A percentile compares a stretch with the other conserved stretches of the same genome.
These are phyloP conservation scores for Tolypocladium capitatum DNA, from an alignment of 2,329 filamentous ascomycete genomes.

Conservation along the genomic window DNA sequence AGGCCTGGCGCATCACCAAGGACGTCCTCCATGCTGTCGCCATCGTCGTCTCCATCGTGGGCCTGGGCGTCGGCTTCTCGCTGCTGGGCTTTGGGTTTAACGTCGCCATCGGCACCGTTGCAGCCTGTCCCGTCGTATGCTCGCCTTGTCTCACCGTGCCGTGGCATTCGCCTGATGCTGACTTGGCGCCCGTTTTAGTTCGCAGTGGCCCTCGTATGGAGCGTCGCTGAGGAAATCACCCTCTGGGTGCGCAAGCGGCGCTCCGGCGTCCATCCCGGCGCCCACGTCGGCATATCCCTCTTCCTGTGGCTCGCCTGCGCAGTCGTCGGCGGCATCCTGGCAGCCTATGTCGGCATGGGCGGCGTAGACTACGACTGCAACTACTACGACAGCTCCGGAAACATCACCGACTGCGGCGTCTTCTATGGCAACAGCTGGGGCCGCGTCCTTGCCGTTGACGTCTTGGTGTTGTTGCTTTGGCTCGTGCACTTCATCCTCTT, in stretches of 20 bases:
- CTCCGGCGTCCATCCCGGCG: conserved; percentile 27
- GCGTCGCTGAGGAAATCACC: conserved; percentile 23
- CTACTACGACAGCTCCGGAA: background rate
- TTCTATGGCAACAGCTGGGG: background rate
- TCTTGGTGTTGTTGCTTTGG: background rate
- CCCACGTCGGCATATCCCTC: conserved; percentile 28
- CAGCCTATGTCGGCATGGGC: too few relatives aligned
- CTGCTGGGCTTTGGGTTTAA: conserved; percentile 2
- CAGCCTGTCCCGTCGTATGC: conserved; percentile 3
- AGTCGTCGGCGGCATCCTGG: background rate
- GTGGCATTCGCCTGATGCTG: background rate
- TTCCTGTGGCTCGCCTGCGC: conserved; percentile 22
- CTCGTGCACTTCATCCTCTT: conserved; percentile 3
- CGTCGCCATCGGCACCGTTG: conserved; percentile 1
- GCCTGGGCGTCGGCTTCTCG: conserved; percentile 14
- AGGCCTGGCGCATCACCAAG: conserved; percentile 11
- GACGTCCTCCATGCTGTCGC: conserved; percentile 14
- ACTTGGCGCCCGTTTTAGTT: conserved; percentile 13
- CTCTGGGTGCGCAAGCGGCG: conserved; percentile 18
- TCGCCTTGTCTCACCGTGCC: background rate
- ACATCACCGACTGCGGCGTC: background rate
- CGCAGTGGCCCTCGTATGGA: conserved; percentile 22
- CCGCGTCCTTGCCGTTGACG: background rate
- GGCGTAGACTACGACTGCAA: background rate
- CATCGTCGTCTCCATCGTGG: conserved; percentile 14